A percentile compares a stretch with the other conserved stretches of the same genome.
These are phyloP conservation scores for Lippia alba DNA, from an alignment of 305 asterid genomes.

Conservation along the genomic window DNA sequence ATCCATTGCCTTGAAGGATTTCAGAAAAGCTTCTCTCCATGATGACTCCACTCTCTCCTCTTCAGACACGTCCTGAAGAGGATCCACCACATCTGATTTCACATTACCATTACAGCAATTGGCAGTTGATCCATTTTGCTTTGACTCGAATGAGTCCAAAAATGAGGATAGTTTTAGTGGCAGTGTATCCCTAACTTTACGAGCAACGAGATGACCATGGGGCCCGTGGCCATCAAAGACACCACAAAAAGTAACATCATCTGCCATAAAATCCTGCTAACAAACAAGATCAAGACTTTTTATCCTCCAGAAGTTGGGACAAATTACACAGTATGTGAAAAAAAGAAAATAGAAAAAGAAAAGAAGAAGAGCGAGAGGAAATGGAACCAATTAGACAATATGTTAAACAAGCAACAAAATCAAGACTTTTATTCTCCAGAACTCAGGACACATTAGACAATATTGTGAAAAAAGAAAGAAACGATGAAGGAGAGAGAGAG, in stretches of 20 bases:
- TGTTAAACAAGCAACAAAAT: too few relatives aligned
- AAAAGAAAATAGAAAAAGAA: too few relatives aligned
- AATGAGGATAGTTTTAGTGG: conserved; percentile 73
- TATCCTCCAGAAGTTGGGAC: too few relatives aligned
- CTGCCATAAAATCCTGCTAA: conserved; percentile 81
- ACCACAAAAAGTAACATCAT: conserved; percentile 86
- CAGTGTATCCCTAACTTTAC: conserved; percentile 82
- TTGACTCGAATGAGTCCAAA: conserved; percentile 58
- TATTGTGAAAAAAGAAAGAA: too few relatives aligned
- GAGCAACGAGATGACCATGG: conserved; percentile 93
- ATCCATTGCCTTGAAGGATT: conserved; percentile 89
- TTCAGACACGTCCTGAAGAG: conserved; percentile 45
- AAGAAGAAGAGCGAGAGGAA: too few relatives aligned
- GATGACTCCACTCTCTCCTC: conserved; percentile 50
- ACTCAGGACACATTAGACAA: too few relatives aligned
- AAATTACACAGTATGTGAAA: too few relatives aligned
- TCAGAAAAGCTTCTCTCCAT: conserved; percentile 88
- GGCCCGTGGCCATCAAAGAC: conserved; percentile 98
- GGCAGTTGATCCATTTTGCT: conserved; percentile 55
- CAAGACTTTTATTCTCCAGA: too few relatives aligned
- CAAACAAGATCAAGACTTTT: conserved; percentile 15
- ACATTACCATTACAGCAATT: conserved; percentile 60
- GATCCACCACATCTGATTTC: conserved; percentile 64
- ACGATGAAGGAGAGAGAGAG: background rate
- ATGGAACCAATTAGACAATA: too few relatives aligned